phyloP scores from a whole-genome alignment of 2,329 filamentous ascomycete species.

The Ascomycota sp. region DNA sequence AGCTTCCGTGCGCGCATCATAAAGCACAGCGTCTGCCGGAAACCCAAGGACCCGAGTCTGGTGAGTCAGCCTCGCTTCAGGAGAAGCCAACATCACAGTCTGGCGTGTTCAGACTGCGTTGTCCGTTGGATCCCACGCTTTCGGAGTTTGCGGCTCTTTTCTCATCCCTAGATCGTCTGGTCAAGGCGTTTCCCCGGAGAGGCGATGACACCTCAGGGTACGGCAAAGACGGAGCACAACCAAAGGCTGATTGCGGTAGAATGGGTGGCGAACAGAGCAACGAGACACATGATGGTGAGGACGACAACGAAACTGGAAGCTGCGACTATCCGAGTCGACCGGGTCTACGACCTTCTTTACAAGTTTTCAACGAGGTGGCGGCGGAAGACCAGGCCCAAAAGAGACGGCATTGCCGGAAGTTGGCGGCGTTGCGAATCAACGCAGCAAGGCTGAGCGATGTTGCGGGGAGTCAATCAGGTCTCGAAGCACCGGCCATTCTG shows the following conservation, averaged over 20 bases:
- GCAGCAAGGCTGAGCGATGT: slow-evolving; percentile 2
- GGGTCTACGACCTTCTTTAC: slow-evolving; percentile 1
- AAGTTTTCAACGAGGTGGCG: not conserved
- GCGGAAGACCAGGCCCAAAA: slow-evolving; percentile 1
- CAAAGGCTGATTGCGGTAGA: no score
- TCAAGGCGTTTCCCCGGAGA: slow-evolving; percentile 6
- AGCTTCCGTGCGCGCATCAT: not conserved
- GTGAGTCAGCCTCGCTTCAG: not conserved
- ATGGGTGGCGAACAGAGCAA: not conserved
- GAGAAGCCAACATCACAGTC: slow-evolving; percentile 2
- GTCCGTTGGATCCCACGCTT: slow-evolving; percentile 6
- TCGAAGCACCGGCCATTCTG: slow-evolving; percentile 13
- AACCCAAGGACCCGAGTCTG: not conserved
- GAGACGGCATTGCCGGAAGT: slow-evolving; percentile 8
- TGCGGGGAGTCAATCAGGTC: slow-evolving; percentile 1
- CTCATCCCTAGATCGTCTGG: slow-evolving; percentile 9
- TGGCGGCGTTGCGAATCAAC: slow-evolving; percentile 7
- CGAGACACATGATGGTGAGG: not conserved
- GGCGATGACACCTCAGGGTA: slow-evolving; percentile 2
- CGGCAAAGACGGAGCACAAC: no score
- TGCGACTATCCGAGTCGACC: not conserved
- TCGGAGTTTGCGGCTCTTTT: slow-evolving; percentile 10
- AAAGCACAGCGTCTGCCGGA: slow-evolving; percentile 2
- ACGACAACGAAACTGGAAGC: slow-evolving; percentile 1
- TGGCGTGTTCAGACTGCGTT: slow-evolving; percentile 3